Base-by-base conservation (phyloP, 1,284 basidiomycete genomes). In the Ustilago bromivora region DNA sequence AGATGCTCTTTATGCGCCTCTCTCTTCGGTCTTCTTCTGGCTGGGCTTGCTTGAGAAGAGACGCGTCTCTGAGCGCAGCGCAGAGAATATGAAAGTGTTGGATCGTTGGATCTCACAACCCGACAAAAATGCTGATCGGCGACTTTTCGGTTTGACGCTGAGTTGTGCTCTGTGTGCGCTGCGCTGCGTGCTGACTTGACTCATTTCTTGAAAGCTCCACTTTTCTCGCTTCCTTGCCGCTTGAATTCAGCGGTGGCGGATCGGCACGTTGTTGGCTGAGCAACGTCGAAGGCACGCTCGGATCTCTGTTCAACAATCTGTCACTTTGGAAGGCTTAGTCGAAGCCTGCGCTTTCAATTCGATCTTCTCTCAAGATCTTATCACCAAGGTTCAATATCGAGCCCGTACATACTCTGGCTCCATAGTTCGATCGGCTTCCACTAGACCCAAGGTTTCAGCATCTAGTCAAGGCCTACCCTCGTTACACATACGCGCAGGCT, bases 111-210 rank as follows among this genome's bases (percentile, higher is more conserved):
- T 31, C 8, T 10, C 13, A 57, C 56, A 46, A 28, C 11, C 1
- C 4, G 8, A 6, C 5, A n/a, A 8, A 43, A 17, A 11, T 31
- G 19, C 13, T 23, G 38, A 54, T 54, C 51, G 59, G 59, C 59
- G 53, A 57, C 40, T 56, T 40, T 56, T 56, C 28, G 32, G 41
- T 61, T 40, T 28, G 59, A 46, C 36, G 59, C 32, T 17, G 15
- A 40, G 15, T 40, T 40, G 23, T 28, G 23, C 23, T 28, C 23
- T 28, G 23, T 28, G 23, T 3, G 23, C 23, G 23, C 23, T 28
- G 23, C 56, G 32, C 36, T 59, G 47, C 23, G 57, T 57, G 69
- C 69, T 71, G 64, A 72, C 70, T 66, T 72, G 64, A 71, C 23
- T 28, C 23, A 54, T 13, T 31, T 40, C 51, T 38, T 15, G 28